These are phyloP conservation scores for Beauveria pseudobassiana DNA, from an alignment of 2,329 filamentous ascomycete genomes.

Conservation along the genomic window DNA sequence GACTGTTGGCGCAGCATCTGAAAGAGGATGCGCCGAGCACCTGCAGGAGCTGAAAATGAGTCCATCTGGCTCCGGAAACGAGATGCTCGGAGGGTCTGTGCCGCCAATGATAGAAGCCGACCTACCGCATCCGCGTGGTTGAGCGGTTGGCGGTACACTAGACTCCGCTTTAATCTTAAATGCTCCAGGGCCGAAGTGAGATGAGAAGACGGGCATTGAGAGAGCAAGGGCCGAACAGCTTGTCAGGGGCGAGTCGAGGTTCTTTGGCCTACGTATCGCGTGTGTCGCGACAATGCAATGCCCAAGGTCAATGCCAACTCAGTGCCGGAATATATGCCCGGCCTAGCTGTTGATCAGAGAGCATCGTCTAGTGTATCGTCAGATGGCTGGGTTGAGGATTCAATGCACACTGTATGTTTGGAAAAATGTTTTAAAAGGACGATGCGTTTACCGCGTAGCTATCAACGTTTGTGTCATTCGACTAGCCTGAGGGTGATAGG, in stretches of 20 bases:
- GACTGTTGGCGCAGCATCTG: not conserved
- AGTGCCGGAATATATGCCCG: too few species aligned
- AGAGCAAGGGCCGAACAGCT: not conserved
- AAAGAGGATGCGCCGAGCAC: not conserved
- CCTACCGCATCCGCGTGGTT: not conserved
- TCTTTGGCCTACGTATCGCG: too few species aligned
- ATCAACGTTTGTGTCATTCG: too few species aligned
- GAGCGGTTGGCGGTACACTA: not conserved
- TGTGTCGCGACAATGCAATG: not conserved
- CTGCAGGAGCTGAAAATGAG: not conserved
- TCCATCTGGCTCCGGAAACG: not conserved
- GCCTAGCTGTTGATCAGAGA: too few species aligned
- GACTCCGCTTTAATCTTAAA: slow-evolving; percentile 11
- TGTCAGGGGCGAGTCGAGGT: too few species aligned
- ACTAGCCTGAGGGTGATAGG: too few species aligned
- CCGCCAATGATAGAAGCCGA: not conserved
- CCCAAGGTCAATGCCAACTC: not conserved
- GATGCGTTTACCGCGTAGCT: too few species aligned
- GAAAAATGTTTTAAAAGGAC: too few species aligned
- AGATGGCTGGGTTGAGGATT: too few species aligned
- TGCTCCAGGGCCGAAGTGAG: not conserved
- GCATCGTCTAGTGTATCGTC: too few species aligned
- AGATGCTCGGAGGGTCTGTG: not conserved
- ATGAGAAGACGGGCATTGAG: not conserved
- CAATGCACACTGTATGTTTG: too few species aligned